Conservation (phyloP, 176 grass and related monocot genomes). For the Chloris gayana region DNA sequence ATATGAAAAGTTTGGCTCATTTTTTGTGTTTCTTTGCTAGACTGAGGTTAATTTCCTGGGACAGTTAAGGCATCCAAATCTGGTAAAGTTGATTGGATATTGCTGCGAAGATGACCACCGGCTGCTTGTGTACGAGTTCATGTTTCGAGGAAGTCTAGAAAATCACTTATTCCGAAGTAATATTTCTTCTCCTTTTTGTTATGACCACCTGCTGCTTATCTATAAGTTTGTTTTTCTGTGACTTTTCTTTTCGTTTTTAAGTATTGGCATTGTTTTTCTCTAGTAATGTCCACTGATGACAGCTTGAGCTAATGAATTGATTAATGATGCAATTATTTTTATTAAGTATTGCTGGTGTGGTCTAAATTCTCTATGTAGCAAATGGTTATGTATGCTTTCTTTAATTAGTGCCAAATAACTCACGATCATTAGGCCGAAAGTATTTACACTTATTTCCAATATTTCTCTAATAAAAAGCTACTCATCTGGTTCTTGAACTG, state of each 20-base stretch:
- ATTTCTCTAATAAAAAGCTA: not conserved
- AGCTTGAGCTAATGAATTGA: not conserved
- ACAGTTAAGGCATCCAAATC: conserved; percentile 96
- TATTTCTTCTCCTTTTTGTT: conserved; percentile 17
- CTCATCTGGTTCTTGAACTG: conserved; percentile 8
- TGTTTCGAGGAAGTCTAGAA: conserved; percentile 99
- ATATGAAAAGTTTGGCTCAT: conserved; percentile 14
- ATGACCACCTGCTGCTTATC: conserved; percentile 5
- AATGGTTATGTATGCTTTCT: not conserved
- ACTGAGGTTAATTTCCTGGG: conserved; percentile 97
- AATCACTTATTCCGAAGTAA: conserved; percentile 99
- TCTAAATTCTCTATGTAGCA: not conserved
- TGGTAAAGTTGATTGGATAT: conserved; percentile 95
- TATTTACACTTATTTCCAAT: conserved; percentile 4
- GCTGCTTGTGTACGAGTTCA: conserved; percentile 91
- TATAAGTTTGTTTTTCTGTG: conserved; percentile 12
- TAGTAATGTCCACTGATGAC: not conserved
- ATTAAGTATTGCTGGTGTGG: not conserved
- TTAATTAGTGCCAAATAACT: not conserved
- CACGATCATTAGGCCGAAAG: not conserved
- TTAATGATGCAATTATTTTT: not conserved
- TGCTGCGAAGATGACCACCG: conserved; percentile 71
- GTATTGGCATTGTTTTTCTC: conserved; percentile 22
- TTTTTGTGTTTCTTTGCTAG: conserved; percentile 52
- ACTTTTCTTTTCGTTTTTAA: not conserved